Conservation (phyloP, 495 filamentous ascomycete genomes). For the Lophiostoma macrostomum region DNA sequence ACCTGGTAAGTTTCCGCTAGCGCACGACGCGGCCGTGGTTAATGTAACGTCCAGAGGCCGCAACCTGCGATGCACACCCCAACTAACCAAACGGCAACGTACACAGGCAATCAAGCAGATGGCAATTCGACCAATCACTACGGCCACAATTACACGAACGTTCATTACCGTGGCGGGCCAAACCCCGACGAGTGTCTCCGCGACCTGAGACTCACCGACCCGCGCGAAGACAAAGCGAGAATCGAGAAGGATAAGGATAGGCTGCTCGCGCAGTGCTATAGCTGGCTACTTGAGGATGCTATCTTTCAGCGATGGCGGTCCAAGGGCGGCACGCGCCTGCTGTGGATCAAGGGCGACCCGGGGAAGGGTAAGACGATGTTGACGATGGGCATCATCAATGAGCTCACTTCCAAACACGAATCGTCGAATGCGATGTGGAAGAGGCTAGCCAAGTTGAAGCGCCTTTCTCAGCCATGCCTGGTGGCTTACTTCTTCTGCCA, state of each 20-base stretch:
- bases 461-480: constrained; percentile 6
- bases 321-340: constrained; percentile 34
- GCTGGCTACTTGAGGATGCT: constrained; percentile 45
- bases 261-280: constrained; percentile 44
- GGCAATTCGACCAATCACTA: constrained; percentile 7
- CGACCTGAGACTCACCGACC: constrained; percentile 16
- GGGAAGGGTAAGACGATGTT: constrained; percentile 47
- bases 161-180: neutral
- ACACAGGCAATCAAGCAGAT: constrained; percentile 1
- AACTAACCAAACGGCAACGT: constrained; percentile 4
- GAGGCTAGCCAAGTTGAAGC: constrained; percentile 8
- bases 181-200: constrained; percentile 7
- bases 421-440: neutral
- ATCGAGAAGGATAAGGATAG: constrained; percentile 45
- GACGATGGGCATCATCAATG: constrained; percentile 9
- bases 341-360: constrained; percentile 45
- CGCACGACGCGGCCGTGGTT: neutral
- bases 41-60: constrained; percentile 1
- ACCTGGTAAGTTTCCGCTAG: constrained; percentile 5
- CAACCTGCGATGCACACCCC: neutral
- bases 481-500: constrained; percentile 29
- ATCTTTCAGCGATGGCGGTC: constrained; percentile 42
- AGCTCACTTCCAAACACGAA: constrained; percentile 8
- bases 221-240: constrained; percentile 39
- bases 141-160: neutral